These are phyloP conservation scores for Myxozyma melibiosi DNA, from an alignment of 805 yeast genomes.

Conservation along the genomic window DNA sequence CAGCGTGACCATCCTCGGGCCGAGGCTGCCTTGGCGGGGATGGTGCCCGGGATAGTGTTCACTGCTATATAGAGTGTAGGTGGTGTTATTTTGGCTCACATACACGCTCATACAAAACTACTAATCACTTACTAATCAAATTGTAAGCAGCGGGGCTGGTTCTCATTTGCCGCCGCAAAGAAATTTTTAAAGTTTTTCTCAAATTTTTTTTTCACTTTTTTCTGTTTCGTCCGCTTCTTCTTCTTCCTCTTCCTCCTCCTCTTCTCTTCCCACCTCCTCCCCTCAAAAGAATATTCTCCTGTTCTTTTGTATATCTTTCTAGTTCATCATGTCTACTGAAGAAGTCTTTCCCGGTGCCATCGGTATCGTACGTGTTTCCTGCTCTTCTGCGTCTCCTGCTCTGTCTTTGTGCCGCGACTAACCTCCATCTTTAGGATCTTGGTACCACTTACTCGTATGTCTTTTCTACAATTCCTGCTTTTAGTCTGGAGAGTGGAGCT, in stretches of 20 bases:
- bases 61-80: too few species aligned
- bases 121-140: too few species aligned
- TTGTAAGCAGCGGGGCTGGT: too few species aligned
- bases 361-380: conserved; percentile 70
- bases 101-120: too few species aligned
- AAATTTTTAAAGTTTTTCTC: background rate
- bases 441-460: conserved; percentile 39
- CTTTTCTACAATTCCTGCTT: background rate
- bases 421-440: conserved; percentile 29
- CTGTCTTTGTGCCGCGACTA: background rate
- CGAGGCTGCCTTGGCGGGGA: background rate
- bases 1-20: background rate
- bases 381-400: background rate
- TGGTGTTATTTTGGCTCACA: too few species aligned
- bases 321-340: conserved; percentile 51
- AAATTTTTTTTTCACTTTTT: background rate
- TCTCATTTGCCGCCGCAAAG: background rate
- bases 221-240: background rate
- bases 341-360: conserved; percentile 99
- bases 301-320: background rate
- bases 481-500: too few species aligned
- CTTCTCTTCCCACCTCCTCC: background rate
- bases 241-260: background rate
- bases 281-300: background rate
- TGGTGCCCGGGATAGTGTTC: background rate